Percentiles rank a stretch among this genome's conserved stretches.
phyloP scores from a whole-genome alignment of 1,139 yeast species.

The Eremothecium coryli region DNA sequence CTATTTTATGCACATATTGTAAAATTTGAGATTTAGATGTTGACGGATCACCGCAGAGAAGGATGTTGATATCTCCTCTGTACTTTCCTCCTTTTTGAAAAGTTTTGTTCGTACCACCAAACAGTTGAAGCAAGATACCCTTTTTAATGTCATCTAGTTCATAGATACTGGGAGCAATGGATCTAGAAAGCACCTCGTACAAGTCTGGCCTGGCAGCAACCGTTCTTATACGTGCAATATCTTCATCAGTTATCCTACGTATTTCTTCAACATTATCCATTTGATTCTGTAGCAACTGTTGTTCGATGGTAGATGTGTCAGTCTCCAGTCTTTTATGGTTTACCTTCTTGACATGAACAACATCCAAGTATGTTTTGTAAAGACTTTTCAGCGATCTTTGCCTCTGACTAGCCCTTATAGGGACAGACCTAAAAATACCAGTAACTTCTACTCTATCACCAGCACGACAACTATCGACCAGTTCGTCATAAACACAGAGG shows the following conservation, averaged over 20 bases:
- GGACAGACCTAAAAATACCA: constrained; percentile 88
- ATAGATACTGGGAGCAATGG: constrained; percentile 90
- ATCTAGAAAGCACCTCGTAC: constrained; percentile 81
- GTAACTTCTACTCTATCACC: constrained; percentile 96
- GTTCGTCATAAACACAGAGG: constrained; percentile 88
- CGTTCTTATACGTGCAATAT: constrained; percentile 52
- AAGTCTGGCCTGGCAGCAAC: constrained; percentile 64
- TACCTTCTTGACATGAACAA: constrained; percentile 81
- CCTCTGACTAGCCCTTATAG: constrained; percentile 78
- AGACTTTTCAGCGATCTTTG: constrained; percentile 76
- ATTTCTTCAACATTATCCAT: constrained; percentile 58
- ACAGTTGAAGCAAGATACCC: constrained; percentile 82
- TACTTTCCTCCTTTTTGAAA: constrained; percentile 88
- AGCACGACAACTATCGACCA: constrained; percentile 89
- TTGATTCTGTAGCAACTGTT: constrained; percentile 39
- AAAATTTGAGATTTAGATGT: constrained; percentile 94
- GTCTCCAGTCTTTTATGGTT: constrained; percentile 75
- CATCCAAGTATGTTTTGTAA: constrained; percentile 89
- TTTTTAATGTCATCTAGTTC: constrained; percentile 96
- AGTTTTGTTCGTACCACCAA: constrained; percentile 90
- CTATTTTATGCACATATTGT: constrained; percentile 88
- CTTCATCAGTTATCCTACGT: constrained; percentile 59
- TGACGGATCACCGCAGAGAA: constrained; percentile 95
- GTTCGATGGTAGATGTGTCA: constrained; percentile 62
- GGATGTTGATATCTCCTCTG: constrained; percentile 92